Conservation (phyloP, 495 filamentous ascomycete genomes). For the Coniosporium apollinis region DNA sequence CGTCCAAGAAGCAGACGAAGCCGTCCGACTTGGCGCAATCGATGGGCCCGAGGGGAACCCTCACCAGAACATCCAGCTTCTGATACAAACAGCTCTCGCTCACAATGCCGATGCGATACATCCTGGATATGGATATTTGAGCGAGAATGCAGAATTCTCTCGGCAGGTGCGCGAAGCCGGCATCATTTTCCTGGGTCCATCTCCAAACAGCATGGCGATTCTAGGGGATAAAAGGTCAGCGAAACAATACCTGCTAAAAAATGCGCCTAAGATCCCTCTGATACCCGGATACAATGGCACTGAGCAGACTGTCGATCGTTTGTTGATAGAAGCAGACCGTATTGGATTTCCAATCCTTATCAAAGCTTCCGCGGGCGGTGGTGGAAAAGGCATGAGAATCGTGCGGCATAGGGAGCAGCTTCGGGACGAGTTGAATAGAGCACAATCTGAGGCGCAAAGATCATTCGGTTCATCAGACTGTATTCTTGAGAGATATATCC, state of each 20-base stretch:
- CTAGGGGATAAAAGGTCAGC: slow-evolving; percentile 44
- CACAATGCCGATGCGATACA: slow-evolving; percentile 30
- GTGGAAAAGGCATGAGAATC: slow-evolving; percentile 35
- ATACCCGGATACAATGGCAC: slow-evolving; percentile 35
- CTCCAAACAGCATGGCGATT: slow-evolving; percentile 32
- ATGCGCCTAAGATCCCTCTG: slow-evolving; percentile 33
- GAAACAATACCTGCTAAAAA: slow-evolving; percentile 26
- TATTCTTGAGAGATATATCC: slow-evolving; percentile 15
- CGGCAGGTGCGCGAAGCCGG: slow-evolving; percentile 28
- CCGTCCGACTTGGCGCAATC: too few species aligned
- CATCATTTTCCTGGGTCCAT: slow-evolving; percentile 37
- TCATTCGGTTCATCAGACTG: slow-evolving; percentile 18
- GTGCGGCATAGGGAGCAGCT: slow-evolving; percentile 16
- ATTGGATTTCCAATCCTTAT: slow-evolving; percentile 41
- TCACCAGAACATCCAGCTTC: neutral
- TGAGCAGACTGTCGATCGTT: slow-evolving; percentile 29
- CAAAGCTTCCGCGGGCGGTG: slow-evolving; percentile 41
- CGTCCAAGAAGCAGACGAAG: neutral
- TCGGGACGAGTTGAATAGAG: slow-evolving; percentile 26
- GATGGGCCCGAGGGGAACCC: slow-evolving; percentile 4
- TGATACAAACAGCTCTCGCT: slow-evolving; percentile 3
- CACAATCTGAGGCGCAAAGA: slow-evolving; percentile 10
- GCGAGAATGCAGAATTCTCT: slow-evolving; percentile 43
- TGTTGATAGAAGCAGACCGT: slow-evolving; percentile 23
- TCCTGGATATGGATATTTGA: slow-evolving; percentile 42